Evolutionary conservation across 805 yeast genomes (phyloP), one percentile per base, ranked within the genome.

Genomic region (Pichia eremophila): DNA sequence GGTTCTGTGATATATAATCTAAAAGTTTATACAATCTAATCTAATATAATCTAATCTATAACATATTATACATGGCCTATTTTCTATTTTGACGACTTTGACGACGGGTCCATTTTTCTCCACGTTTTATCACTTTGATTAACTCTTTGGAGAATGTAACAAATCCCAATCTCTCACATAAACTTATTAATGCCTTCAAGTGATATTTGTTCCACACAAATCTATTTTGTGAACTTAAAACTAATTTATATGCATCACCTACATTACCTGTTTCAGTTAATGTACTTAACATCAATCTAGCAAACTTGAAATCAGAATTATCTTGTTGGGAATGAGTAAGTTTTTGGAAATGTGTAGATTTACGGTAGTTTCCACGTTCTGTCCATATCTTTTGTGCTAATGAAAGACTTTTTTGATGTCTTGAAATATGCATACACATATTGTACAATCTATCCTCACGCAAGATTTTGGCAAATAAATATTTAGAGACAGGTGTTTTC

Each of bases 301-400:
- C 96, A 71, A 89, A 87, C 49, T 67, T 71, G 60, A 79, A 79
- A 57, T 83, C 91, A 5, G 70, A 62, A 5, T 61, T 58, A 40
- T 73, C 73, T 53, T 74, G 78, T 29, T 55, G 60, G 0, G 48
- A 45, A 10, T 65, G 55, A 0, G 68, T 44, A 17, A 78, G 57
- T 0, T 48, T 36, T 45, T 70, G 74, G 68, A 84, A 89, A 3
- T 54, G 52, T 0, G 42, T 25, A 0, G 85, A 71, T 49, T 77
- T 77, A 45, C 96, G 70, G 65, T 74, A 88, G 22, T 61, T 51
- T 2, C 96, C 96, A 57, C 97, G 75, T 57, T 85, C 95, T 2
- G 66, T 63, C 95, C 96, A 89, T 1, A 85, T 69, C 27, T 65
- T 62, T 47, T 78, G 79, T 5, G 89, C 90, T 58, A 83, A 77